Evolutionary conservation across 495 filamentous ascomycete genomes (phyloP), one percentile per base, ranked within the genome.

Genomic region (Penicillium taxi): DNA sequence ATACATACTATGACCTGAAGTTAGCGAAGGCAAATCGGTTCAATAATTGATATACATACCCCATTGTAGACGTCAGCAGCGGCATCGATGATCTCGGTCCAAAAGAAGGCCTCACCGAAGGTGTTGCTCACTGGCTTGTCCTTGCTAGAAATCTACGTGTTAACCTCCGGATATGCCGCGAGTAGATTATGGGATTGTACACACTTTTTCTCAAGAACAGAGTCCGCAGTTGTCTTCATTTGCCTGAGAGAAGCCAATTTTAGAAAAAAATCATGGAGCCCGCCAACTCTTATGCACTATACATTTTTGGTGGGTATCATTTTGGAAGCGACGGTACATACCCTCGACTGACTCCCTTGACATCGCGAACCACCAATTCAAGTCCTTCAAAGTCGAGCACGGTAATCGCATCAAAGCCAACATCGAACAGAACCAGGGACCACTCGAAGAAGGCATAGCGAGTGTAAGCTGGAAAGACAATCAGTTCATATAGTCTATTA

Each of bases 401-500:
- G 7, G 91, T 96, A 37, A 96, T 82, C 23, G 93, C 88, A 67
- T 99, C 91, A 61, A 96, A 99, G 11, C 74, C 90, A 31, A 99
- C 86, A 61, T 99, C 91, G 56, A 94, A 86, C 40, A 96, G 63
- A 52, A 99, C 87, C 28, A 96, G 68, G 19, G 88, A 73, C 91
- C 91, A 99, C 59, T 99, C 91, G 60, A 96, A 94, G 65, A 99
- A 94, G 32, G 91, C 79, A 60, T 99, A 99, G 25, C 73, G 94
- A n/a, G 91, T 96, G 58, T 99, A 99, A 15, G 91, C 91, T 96
- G 50, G 19, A 15, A 14, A 13, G 9, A 39, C 37, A 40, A 33
- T 44, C 32, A 20, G 4, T 42, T 28, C 26, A n/a, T 17, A 32
- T 27, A 33, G n/a, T 19, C 9, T 11, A 35, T 21, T n/a, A 12